phyloP scores from a whole-genome alignment of 2,329 filamentous ascomycete genomes.

The Colletotrichum camelliae region DNA sequence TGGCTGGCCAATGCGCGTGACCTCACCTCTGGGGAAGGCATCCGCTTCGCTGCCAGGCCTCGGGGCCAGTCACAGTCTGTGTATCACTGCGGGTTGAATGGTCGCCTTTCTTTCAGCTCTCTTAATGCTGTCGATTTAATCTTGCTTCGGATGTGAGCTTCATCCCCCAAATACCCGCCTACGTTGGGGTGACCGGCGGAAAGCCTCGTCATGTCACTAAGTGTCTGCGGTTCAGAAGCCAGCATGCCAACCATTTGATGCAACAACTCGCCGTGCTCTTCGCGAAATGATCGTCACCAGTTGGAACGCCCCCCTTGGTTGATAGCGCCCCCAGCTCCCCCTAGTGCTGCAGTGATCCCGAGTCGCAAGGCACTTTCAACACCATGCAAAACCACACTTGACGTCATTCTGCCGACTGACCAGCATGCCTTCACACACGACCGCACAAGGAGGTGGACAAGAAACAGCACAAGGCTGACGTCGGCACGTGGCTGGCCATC shows the following conservation, averaged over 20 bases:
- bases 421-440: not conserved
- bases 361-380: not conserved
- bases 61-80: not conserved
- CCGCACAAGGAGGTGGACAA: not conserved
- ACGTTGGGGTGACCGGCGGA: not conserved
- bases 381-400: not conserved
- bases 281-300: not conserved
- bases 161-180: not conserved
- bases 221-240: not conserved
- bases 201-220: not conserved
- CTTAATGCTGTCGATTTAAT: not conserved
- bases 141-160: not conserved
- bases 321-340: not conserved
- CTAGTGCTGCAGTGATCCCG: not conserved
- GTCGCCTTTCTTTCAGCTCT: not conserved
- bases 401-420: conserved; percentile 5
- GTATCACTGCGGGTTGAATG: not conserved
- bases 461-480: not conserved
- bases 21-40: not conserved
- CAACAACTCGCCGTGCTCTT: not conserved
- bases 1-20: not conserved
- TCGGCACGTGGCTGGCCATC: not conserved
- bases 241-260: not conserved
- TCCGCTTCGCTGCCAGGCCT: not conserved
- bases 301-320: not conserved